Conservation (phyloP, 176 grass and related monocot genomes). For the Pharus latifolius region DNA sequence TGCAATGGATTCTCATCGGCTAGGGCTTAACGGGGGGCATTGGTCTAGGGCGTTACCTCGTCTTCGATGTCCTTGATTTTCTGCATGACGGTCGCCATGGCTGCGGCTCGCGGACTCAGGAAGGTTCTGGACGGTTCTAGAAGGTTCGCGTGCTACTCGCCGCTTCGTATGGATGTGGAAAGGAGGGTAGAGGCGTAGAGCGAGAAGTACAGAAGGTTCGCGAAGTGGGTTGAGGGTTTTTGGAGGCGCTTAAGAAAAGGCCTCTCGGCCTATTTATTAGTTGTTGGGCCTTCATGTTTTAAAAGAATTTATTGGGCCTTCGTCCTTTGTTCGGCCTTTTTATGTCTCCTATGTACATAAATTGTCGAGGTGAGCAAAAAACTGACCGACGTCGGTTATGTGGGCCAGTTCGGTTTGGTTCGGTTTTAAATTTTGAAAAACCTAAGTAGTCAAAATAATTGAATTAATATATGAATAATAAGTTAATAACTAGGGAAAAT, state of each 20-base stretch:
- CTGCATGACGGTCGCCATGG: conserved; percentile 97
- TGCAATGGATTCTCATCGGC: too few species aligned
- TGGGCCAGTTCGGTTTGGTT: too few species aligned
- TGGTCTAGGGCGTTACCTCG: conserved; percentile 36
- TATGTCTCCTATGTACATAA: too few species aligned
- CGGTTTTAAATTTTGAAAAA: too few species aligned
- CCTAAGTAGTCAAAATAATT: too few species aligned
- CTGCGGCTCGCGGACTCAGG: background rate
- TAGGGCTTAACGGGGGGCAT: too few species aligned
- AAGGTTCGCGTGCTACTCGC: background rate
- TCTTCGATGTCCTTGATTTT: conserved; percentile 99
- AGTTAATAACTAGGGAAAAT: too few species aligned
- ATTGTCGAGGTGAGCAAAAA: background rate
- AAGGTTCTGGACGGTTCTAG: background rate
- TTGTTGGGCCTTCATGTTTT: background rate
- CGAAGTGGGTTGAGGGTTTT: conserved; percentile 25
- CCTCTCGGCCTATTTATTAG: background rate
- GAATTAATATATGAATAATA: too few species aligned
- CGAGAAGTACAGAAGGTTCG: background rate
- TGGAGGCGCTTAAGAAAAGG: background rate
- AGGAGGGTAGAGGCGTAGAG: background rate
- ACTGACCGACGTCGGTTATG: too few species aligned
- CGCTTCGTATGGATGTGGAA: conserved; percentile 7
- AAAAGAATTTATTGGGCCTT: background rate
- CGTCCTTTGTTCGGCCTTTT: too few species aligned